phyloP scores from a whole-genome alignment of 352 stramenopile species.

The Elongisporangium senticosum region DNA sequence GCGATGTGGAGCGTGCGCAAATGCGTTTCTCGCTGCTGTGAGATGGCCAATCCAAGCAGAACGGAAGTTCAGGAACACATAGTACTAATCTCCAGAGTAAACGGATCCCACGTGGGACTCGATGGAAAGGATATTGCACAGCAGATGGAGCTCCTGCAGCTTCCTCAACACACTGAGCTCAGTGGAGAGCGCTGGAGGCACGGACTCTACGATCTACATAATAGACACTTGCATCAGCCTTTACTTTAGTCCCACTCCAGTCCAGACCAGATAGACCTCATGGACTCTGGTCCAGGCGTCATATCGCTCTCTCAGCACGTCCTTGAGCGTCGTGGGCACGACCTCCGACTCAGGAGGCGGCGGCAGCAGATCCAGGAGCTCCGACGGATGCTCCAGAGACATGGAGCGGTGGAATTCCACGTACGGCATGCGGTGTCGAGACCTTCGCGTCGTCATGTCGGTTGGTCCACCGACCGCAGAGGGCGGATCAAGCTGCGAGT shows the following conservation, averaged over 20 bases:
- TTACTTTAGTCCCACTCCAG: neutral
- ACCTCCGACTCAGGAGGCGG: conserved; percentile 1
- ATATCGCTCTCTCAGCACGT: conserved; percentile 15
- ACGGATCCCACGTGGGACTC: neutral
- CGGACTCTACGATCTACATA: neutral
- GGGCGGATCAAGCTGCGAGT: neutral
- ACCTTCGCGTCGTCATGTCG: conserved; percentile 1
- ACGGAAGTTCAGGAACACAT: neutral
- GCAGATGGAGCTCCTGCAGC: conserved; percentile 47
- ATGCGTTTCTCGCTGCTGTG: conserved; percentile 58
- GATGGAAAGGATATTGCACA: conserved; percentile 64
- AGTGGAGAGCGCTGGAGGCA: conserved; percentile 21
- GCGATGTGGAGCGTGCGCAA: conserved; percentile 49
- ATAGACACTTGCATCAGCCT: neutral
- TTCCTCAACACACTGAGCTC: conserved; percentile 33
- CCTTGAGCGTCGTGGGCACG: conserved; percentile 11
- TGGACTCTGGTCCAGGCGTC: conserved; percentile 28
- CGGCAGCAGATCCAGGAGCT: conserved; percentile 19
- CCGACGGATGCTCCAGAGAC: conserved; percentile 43
- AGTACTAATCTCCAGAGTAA: neutral
- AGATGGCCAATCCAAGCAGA: conserved; percentile 5
- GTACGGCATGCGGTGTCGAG: conserved; percentile 13
- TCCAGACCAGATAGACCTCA: conserved; percentile 16
- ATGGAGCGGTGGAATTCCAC: conserved; percentile 72
- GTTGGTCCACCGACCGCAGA: conserved; percentile 2